Conservation (phyloP, 495 filamentous ascomycete genomes). For the Podospora pseudocomata region DNA sequence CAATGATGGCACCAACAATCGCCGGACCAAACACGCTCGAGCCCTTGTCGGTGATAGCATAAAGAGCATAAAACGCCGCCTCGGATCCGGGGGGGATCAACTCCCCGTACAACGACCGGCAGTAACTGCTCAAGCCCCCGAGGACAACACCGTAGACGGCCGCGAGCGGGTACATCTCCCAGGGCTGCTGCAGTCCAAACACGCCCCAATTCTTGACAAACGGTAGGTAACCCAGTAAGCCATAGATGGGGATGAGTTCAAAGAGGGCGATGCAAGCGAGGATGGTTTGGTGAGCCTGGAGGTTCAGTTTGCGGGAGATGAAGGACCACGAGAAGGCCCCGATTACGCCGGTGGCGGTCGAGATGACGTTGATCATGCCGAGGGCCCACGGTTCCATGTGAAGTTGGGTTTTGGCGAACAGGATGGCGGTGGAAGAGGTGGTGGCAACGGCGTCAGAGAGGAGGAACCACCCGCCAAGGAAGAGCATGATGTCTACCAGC, state of each 20-base stretch:
- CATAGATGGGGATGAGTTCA: constrained; percentile 89
- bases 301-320: constrained; percentile 60
- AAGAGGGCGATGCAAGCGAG: constrained; percentile 85
- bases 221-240: constrained; percentile 83
- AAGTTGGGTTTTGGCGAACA: constrained; percentile 92
- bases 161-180: constrained; percentile 95
- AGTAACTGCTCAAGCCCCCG: constrained; percentile 89
- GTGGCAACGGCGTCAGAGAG: constrained; percentile 93
- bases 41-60: constrained; percentile 97
- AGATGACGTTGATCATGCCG: constrained; percentile 91
- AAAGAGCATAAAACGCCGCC: constrained; percentile 93
- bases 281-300: constrained; percentile 80
- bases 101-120: constrained; percentile 87
- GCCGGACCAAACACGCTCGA: constrained; percentile 91
- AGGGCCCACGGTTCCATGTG: constrained; percentile 83
- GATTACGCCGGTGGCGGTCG: constrained; percentile 72
- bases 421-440: constrained; percentile 87
- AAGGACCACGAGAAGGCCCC: constrained; percentile 89
- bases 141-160: constrained; percentile 91
- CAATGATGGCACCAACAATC: constrained; percentile 89
- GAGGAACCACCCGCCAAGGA: constrained; percentile 90
- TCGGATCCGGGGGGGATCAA: constrained; percentile 90
- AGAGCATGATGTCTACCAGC: constrained; percentile 81
- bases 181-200: constrained; percentile 81
- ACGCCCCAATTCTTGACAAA: constrained; percentile 70